Evolutionary conservation across 1,284 basidiomycete genomes (phyloP).

Genomic region (Bjerkandera adusta): DNA sequence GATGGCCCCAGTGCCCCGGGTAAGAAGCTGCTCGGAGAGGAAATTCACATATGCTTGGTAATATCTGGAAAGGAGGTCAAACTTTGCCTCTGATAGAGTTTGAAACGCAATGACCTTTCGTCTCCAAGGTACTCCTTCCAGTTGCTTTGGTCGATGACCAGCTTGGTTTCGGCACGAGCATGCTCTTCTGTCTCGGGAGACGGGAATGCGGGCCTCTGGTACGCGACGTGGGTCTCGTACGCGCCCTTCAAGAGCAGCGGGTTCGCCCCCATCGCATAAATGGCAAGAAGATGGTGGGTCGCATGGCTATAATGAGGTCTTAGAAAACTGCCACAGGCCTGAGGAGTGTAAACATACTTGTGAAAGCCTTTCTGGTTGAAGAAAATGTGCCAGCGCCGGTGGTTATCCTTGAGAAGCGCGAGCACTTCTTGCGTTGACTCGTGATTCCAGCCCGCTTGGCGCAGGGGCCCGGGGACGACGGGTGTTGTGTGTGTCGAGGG

Average conservation of each 20-base stretch:
- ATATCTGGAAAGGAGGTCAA: constrained; percentile 37
- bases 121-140: constrained; percentile 50
- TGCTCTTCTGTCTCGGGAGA: constrained; percentile 9
- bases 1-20: constrained; percentile 27
- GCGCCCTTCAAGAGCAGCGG: constrained; percentile 12
- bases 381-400: constrained; percentile 56
- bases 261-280: constrained; percentile 18
- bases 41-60: constrained; percentile 58
- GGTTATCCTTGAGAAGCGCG: constrained; percentile 52
- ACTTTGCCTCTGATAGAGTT: not conserved
- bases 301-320: constrained; percentile 16
- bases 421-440: constrained; percentile 45
- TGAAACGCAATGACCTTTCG: constrained; percentile 34
- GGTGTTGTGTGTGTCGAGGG: constrained; percentile 8
- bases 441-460: constrained; percentile 48
- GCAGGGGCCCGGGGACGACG: constrained; percentile 18
- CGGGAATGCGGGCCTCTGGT: constrained; percentile 16
- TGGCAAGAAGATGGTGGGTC: constrained; percentile 18
- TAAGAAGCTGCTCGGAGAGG: constrained; percentile 44
- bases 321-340: too few species aligned
- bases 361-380: constrained; percentile 61
- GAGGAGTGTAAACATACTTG: constrained; percentile 36
- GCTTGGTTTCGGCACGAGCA: not conserved
- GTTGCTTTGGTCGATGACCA: constrained; percentile 39
- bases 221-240: constrained; percentile 19